Base-by-base conservation (phyloP, 306 rosid genomes). In the Pachyrhizus erosus region DNA sequence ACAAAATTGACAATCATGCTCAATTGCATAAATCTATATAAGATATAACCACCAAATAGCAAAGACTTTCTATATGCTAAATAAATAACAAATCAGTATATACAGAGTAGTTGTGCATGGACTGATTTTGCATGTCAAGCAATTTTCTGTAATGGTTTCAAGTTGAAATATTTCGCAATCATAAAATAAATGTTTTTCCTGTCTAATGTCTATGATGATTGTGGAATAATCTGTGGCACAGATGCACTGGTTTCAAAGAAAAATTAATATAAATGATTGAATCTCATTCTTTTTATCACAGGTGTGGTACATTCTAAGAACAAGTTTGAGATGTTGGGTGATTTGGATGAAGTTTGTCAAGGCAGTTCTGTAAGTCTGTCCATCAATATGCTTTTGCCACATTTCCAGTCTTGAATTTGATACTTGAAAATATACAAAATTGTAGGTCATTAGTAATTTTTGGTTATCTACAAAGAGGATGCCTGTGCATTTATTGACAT, bases 271-370 rank as follows among this genome's bases (percentile, higher is more conserved):
- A 52, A 78, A 70, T 73, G 58, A 73, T 45, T 87, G 81, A 87
- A 86, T 66, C 72, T 40, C 29, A 12, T 69, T 12, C 73, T 65
- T 75, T 48, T 26, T 11, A 27, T 70, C 81, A 40, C 92, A 96
- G 99, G 89, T 48, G 46, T 60, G 81, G 87, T 83, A 69, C 77
- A 83, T 84, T 89, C 98, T 14, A 90, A 83, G 86, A 92, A 91
- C 76, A 83, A 77, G 84, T 89, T 90, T 21, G 94, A 90, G 69
- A 46, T 43, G 82, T 75, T 92, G 88, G 80, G 84, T 76, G 23
- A 80, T 80, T 72, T 94, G 87, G 97, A 88, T 55, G 93, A 89
- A 80, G 84, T 61, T 84, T 60, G 58, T 78, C 80, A 87, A 65
- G 90, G 48, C 78, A 68, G 76, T 70, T 42, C 55, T 70, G 98